These are phyloP conservation scores for Globisporangium spinosum DNA, from an alignment of 352 stramenopile species.

Conservation along the genomic window DNA sequence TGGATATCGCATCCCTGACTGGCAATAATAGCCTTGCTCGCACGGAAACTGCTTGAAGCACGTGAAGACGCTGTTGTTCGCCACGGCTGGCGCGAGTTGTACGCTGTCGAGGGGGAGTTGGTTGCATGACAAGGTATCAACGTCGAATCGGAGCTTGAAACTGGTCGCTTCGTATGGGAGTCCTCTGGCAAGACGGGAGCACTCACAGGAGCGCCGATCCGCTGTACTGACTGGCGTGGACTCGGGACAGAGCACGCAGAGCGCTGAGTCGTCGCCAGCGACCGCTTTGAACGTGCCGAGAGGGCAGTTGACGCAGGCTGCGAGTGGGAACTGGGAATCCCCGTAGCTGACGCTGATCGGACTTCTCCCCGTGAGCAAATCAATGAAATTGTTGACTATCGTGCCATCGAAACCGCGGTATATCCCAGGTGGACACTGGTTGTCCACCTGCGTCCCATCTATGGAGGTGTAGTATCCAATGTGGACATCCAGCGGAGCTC, in stretches of 20 bases:
- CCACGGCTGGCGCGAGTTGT: constrained; percentile 7
- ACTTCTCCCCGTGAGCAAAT: constrained; percentile 40
- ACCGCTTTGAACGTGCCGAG: constrained; percentile 64
- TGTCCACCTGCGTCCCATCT: constrained; percentile 18
- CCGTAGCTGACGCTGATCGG: constrained; percentile 57
- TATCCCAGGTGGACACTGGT: constrained; percentile 34
- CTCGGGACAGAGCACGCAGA: constrained; percentile 50
- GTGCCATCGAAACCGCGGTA: constrained; percentile 25
- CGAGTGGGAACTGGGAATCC: constrained; percentile 49
- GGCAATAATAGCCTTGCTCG: constrained; percentile 63
- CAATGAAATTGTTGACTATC: constrained; percentile 30
- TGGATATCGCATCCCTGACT: constrained; percentile 38
- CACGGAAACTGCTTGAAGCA: constrained; percentile 47
- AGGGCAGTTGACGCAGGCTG: constrained; percentile 56
- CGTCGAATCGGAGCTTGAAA: constrained; percentile 40
- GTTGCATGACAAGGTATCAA: constrained; percentile 22
- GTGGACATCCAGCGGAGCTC: constrained; percentile 23
- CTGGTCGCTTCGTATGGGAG: constrained; percentile 25
- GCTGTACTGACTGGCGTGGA: constrained; percentile 36
- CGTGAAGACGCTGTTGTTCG: constrained; percentile 37
- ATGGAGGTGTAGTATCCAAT: constrained; percentile 51
- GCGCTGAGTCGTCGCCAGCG: constrained; percentile 35
- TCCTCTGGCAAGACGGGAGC: constrained; percentile 56
- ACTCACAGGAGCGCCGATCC: constrained; percentile 57
- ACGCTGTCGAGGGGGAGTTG: constrained; percentile 18